Conservation (phyloP, 2,329 filamentous ascomycete genomes). For the Trichoderma sp. region DNA sequence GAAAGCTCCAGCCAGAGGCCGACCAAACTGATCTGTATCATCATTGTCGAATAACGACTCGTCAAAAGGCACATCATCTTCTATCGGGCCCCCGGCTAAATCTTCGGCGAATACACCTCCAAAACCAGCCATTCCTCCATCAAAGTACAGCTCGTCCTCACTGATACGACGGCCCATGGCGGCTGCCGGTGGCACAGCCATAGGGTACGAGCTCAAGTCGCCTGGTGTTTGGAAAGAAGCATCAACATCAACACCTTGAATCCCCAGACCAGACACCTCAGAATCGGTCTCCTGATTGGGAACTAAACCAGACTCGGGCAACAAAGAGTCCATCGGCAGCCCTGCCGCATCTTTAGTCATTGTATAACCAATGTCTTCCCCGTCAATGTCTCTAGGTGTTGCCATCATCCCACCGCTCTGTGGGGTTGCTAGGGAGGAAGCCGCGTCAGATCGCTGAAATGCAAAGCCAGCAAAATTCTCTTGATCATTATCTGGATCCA, state of each 20-base stretch:
- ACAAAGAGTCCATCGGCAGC: conserved; percentile 24
- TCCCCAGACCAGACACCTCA: conserved; percentile 44
- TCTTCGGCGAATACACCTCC: conserved; percentile 50
- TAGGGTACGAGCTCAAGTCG: neutral
- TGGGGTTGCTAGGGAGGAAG: conserved; percentile 55
- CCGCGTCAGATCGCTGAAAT: conserved; percentile 57
- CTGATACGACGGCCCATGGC: conserved; percentile 23
- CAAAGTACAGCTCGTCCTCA: conserved; percentile 70
- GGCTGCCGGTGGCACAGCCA: conserved; percentile 25
- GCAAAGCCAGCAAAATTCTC: conserved; percentile 63
- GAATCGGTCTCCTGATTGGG: conserved; percentile 23
- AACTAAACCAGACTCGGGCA: conserved; percentile 1
- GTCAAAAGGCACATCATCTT: conserved; percentile 65
- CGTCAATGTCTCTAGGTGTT: conserved; percentile 57
- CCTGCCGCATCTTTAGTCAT: conserved; percentile 50
- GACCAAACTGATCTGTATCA: conserved; percentile 63
- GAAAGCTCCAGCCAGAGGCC: conserved; percentile 61
- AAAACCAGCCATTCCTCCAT: conserved; percentile 60
- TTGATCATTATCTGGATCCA: conserved; percentile 57
- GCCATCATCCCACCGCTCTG: conserved; percentile 47
- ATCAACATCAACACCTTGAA: conserved; percentile 40
- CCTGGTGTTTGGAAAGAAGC: conserved; percentile 1
- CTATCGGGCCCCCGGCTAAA: conserved; percentile 44
- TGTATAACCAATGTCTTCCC: conserved; percentile 60
- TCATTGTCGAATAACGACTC: conserved; percentile 73